These are phyloP conservation scores for Tetrapyrgos nigripes DNA, from an alignment of 1,284 basidiomycete genomes.

Conservation along the genomic window DNA sequence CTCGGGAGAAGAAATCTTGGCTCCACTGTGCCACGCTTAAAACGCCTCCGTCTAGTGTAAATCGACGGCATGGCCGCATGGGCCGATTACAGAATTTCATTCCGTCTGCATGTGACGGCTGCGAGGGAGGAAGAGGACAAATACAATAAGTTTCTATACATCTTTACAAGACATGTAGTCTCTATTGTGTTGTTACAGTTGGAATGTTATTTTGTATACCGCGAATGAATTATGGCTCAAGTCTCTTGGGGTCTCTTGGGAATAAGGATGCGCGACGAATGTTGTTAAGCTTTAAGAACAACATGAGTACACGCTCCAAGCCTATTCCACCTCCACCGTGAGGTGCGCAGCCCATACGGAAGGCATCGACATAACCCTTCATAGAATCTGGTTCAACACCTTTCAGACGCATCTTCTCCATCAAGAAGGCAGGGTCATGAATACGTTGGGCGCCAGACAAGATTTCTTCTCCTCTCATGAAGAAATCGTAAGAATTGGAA, in stretches of 20 bases:
- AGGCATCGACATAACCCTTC: slow-evolving; percentile 93
- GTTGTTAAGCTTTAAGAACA: slow-evolving; percentile 95
- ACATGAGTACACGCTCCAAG: slow-evolving; percentile 95
- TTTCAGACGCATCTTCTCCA: slow-evolving; percentile 84
- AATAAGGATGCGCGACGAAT: slow-evolving; percentile 94
- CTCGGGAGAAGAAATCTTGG: not conserved
- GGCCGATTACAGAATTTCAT: not conserved
- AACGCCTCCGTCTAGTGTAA: too few relatives aligned
- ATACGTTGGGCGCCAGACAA: slow-evolving; percentile 97
- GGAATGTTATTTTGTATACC: slow-evolving; percentile 8
- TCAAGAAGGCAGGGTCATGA: slow-evolving; percentile 87
- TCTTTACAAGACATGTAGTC: too few relatives aligned
- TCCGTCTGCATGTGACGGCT: not conserved
- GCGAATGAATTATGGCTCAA: slow-evolving; percentile 61
- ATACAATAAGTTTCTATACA: too few relatives aligned
- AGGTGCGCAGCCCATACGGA: slow-evolving; percentile 93
- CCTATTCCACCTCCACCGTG: slow-evolving; percentile 88
- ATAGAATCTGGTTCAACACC: slow-evolving; percentile 87
- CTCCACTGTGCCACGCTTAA: too few relatives aligned
- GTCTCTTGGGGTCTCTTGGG: slow-evolving; percentile 90
- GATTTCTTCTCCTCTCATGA: slow-evolving; percentile 99
- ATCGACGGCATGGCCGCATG: too few relatives aligned
- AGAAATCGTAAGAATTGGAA: slow-evolving; percentile 99
- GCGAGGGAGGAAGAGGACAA: too few relatives aligned
- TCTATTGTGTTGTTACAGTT: slow-evolving; percentile 22